Conservation (phyloP, 2,329 filamentous ascomycete genomes). For the Pyricularia pennisetigena region DNA sequence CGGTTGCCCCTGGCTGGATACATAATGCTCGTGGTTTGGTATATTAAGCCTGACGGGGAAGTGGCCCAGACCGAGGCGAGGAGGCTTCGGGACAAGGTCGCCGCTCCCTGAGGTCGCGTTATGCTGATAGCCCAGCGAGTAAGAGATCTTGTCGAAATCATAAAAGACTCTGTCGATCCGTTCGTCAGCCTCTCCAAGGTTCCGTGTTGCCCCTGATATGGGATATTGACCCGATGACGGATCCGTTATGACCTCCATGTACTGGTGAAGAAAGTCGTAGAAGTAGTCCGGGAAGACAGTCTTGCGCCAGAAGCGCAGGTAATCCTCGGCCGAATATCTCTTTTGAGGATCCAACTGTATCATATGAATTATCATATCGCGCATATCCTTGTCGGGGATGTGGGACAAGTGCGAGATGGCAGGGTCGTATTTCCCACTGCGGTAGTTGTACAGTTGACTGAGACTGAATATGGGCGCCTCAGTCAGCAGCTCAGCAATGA, state of each 20-base stretch:
- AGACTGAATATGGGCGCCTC: conserved; percentile 97
- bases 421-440: conserved; percentile 85
- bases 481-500: conserved; percentile 92
- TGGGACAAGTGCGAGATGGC: conserved; percentile 69
- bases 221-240: conserved; percentile 69
- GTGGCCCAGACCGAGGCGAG: conserved; percentile 45
- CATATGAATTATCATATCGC: conserved; percentile 90
- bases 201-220: conserved; percentile 57
- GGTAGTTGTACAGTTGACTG: conserved; percentile 90
- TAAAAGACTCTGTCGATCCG: conserved; percentile 87
- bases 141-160: conserved; percentile 97
- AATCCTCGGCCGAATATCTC: conserved; percentile 87
- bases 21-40: conserved; percentile 69
- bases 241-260: conserved; percentile 93
- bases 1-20: conserved; percentile 49
- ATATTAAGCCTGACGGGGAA: conserved; percentile 82
- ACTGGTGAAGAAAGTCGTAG: conserved; percentile 93
- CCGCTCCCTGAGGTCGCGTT: neutral
- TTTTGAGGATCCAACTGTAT: conserved; percentile 89
- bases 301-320: conserved; percentile 80
- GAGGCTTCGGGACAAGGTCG: conserved; percentile 18
- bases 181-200: conserved; percentile 81
- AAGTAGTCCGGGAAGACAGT: conserved; percentile 96
- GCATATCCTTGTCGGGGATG: conserved; percentile 78
- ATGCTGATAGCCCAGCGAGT: conserved; percentile 72